A percentile compares a stretch with the other conserved stretches of the same genome.
Conservation (phyloP, 768 basidiomycete genomes). For the Tremella yokohamensis region DNA sequence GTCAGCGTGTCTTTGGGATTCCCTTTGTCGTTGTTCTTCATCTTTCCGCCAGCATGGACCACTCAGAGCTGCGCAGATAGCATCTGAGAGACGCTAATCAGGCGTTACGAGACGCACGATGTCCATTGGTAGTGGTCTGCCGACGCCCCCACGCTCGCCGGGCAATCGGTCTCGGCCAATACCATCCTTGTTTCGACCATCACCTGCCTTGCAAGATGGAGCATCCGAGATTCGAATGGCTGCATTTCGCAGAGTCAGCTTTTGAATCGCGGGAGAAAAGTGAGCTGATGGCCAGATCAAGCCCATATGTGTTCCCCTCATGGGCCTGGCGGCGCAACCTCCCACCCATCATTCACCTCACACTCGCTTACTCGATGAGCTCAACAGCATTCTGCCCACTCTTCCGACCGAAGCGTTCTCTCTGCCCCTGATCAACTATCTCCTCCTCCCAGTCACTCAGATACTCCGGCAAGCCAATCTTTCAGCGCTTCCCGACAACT, state of each 20-base stretch:
- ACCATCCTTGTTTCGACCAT: not conserved
- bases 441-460: constrained; percentile 80
- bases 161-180: not conserved
- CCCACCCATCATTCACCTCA: constrained; percentile 58
- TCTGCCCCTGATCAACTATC: constrained; percentile 69
- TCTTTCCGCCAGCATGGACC: too few species aligned
- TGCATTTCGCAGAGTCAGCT: not conserved
- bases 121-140: too few species aligned
- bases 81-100: too few species aligned
- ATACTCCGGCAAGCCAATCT: constrained; percentile 74
- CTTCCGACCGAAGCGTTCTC: constrained; percentile 56
- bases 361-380: constrained; percentile 59
- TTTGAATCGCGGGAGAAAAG: not conserved
- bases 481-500: constrained; percentile 67
- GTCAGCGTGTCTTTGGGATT: too few species aligned
- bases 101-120: too few species aligned
- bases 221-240: not conserved
- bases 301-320: constrained; percentile 72
- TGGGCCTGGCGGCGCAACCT: constrained; percentile 63
- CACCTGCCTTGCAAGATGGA: not conserved
- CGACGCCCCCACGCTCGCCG: too few species aligned
- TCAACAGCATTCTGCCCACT: constrained; percentile 57
- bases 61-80: too few species aligned
- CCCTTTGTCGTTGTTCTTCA: too few species aligned
- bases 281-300: constrained; percentile 57